Evolutionary conservation across 2,329 filamentous ascomycete species (phyloP).

Genomic region (Colletotrichum chrysophilum): DNA sequence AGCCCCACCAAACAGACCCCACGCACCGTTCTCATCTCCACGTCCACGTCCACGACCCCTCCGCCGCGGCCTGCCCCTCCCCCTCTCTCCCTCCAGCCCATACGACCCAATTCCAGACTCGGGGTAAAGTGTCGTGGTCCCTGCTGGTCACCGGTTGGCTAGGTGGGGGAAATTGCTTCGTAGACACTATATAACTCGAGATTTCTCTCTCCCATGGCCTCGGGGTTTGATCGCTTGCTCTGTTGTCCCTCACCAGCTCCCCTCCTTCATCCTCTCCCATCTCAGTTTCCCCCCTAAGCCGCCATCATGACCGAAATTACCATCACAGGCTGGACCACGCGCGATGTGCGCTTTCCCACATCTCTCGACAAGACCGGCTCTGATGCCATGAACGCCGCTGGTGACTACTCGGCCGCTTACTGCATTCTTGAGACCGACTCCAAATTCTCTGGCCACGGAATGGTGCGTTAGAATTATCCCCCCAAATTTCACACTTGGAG

Average conservation of each 20-base stretch:
- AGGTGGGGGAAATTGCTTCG: background rate
- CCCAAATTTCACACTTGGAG: background rate
- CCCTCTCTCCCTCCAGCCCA: conserved; percentile 10
- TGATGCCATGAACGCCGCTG: conserved; percentile 94
- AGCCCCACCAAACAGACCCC: conserved; percentile 16
- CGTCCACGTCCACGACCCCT: background rate
- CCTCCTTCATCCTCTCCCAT: background rate
- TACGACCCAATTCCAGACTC: conserved; percentile 6
- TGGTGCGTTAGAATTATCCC: conserved; percentile 57
- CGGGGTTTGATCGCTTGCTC: background rate
- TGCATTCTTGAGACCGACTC: conserved; percentile 88
- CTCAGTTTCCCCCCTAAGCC: background rate
- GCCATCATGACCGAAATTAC: conserved; percentile 62
- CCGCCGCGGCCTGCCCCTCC: conserved; percentile 21
- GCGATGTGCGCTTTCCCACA: conserved; percentile 84
- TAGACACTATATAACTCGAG: conserved; percentile 11
- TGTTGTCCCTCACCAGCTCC: background rate
- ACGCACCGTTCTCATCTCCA: background rate
- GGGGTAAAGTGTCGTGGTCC: conserved; percentile 9
- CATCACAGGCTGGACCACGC: conserved; percentile 74
- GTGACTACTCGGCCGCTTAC: conserved; percentile 94
- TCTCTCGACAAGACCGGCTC: conserved; percentile 96
- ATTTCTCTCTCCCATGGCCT: background rate
- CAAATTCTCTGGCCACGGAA: conserved; percentile 74
- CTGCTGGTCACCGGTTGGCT: background rate